A percentile compares a stretch with the other conserved stretches of the same genome.
Evolutionary conservation across 2,329 filamentous ascomycete species (phyloP).

Genomic region (Sclerotiophoma versabilis): DNA sequence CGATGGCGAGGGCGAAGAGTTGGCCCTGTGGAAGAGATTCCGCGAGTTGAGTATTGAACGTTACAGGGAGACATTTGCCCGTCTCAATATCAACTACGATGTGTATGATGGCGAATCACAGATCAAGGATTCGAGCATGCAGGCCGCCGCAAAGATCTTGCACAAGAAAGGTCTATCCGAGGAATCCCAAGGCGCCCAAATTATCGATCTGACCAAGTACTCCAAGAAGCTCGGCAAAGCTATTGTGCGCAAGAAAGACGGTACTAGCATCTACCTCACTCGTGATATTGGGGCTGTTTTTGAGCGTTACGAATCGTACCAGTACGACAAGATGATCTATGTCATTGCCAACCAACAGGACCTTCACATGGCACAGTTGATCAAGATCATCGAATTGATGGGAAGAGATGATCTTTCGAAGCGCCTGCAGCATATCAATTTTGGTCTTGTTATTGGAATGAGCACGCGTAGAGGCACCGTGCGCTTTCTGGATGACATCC

Average conservation of each 20-base stretch:
- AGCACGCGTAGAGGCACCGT: slow-evolving; percentile 68
- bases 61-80: slow-evolving; percentile 69
- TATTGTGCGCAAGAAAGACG: slow-evolving; percentile 70
- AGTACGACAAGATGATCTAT: slow-evolving; percentile 66
- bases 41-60: slow-evolving; percentile 69
- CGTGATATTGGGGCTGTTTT: slow-evolving; percentile 70
- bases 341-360: slow-evolving; percentile 71
- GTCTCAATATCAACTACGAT: slow-evolving; percentile 70
- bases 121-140: slow-evolving; percentile 68
- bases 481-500: slow-evolving; percentile 58
- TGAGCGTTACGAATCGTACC: not conserved
- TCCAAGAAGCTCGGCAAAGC: slow-evolving; percentile 73
- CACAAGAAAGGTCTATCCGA: slow-evolving; percentile 68
- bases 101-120: slow-evolving; percentile 75
- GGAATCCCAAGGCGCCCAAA: slow-evolving; percentile 69
- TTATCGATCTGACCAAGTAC: slow-evolving; percentile 75
- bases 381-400: slow-evolving; percentile 70
- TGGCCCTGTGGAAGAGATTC: slow-evolving; percentile 69
- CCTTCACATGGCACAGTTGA: slow-evolving; percentile 68
- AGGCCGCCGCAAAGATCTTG: slow-evolving; percentile 64
- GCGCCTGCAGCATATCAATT: slow-evolving; percentile 69
- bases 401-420: slow-evolving; percentile 65
- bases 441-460: slow-evolving; percentile 71
- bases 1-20: slow-evolving; percentile 65
- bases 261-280: slow-evolving; percentile 72